These are phyloP conservation scores for Hericium coralloides DNA, from an alignment of 768 basidiomycete genomes.

Conservation along the genomic window DNA sequence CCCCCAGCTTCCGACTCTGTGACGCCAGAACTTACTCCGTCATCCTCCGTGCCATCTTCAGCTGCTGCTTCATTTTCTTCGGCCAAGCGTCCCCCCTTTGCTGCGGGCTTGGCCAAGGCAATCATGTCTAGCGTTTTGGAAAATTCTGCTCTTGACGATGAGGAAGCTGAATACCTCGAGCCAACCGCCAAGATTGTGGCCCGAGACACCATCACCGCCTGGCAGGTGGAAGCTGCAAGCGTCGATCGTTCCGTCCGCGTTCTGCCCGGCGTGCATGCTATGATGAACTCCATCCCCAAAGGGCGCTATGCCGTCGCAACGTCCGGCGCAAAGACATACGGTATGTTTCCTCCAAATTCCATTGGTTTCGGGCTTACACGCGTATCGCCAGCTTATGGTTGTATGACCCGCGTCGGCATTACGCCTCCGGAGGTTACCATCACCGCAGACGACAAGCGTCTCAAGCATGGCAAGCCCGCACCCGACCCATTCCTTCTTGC, in stretches of 20 bases:
- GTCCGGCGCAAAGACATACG: constrained; percentile 64
- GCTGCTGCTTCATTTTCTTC: constrained; percentile 27
- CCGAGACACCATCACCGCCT: constrained; percentile 30
- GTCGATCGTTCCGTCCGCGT: constrained; percentile 61
- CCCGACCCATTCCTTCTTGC: constrained; percentile 60
- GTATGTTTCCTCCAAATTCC: constrained; percentile 19
- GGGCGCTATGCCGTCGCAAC: constrained; percentile 69
- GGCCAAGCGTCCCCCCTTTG: neutral
- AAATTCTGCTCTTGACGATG: neutral
- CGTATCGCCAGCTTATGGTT: constrained; percentile 43
- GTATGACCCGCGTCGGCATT: constrained; percentile 64
- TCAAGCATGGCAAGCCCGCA: constrained; percentile 56
- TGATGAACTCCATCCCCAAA: constrained; percentile 58
- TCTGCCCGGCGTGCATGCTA: constrained; percentile 56
- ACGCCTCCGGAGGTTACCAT: constrained; percentile 58
- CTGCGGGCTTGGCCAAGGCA: neutral
- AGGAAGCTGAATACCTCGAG: neutral
- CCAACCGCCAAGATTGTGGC: neutral
- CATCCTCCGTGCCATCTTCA: constrained; percentile 32
- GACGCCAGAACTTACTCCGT: constrained; percentile 36
- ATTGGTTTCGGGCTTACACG: constrained; percentile 6
- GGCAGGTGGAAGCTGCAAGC: constrained; percentile 45
- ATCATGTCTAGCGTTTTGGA: neutral
- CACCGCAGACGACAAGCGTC: constrained; percentile 68
- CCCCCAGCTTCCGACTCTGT: constrained; percentile 21